A percentile compares a stretch with the other conserved stretches of the same genome.
Conservation (phyloP, 139 green algal genomes). For the Chlorella vulgaris region DNA sequence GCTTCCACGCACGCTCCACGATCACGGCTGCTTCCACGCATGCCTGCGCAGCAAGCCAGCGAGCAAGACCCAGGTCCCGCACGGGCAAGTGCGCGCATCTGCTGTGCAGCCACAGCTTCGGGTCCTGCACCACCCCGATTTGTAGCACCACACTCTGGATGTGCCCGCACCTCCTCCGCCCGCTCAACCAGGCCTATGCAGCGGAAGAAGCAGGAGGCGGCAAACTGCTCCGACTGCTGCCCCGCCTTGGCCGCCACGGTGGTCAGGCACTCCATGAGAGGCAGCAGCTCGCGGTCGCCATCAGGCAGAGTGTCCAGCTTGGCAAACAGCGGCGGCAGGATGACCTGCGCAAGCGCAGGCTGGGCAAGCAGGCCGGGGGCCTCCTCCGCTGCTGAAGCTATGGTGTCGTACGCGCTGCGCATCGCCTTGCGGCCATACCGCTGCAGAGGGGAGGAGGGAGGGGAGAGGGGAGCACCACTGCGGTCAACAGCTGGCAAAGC, state of each 20-base stretch:
- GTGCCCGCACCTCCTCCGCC: slow-evolving; percentile 45
- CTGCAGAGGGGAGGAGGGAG: not conserved
- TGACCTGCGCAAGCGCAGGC: slow-evolving; percentile 13
- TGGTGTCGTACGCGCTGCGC: slow-evolving; percentile 84
- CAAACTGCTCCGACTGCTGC: slow-evolving; percentile 62
- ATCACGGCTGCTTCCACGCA: too few relatives aligned
- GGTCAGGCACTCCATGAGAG: slow-evolving; percentile 88
- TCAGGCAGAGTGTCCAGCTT: slow-evolving; percentile 49
- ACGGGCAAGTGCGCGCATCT: not conserved
- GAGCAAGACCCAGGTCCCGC: not conserved
- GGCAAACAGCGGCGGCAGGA: slow-evolving; percentile 30
- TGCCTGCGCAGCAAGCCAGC: too few relatives aligned
- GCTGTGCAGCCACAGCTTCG: too few relatives aligned
- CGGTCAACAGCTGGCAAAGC: too few relatives aligned
- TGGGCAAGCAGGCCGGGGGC: slow-evolving; percentile 10
- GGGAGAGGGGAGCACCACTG: not conserved
- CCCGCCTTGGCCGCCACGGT: not conserved
- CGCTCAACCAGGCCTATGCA: slow-evolving; percentile 60
- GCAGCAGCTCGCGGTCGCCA: slow-evolving; percentile 74
- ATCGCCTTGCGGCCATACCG: slow-evolving; percentile 80
- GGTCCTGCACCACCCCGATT: not conserved
- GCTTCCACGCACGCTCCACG: too few relatives aligned
- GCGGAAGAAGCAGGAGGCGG: slow-evolving; percentile 66
- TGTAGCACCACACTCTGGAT: slow-evolving; percentile 8
- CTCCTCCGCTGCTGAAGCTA: slow-evolving; percentile 76